phyloP scores from a whole-genome alignment of 2,329 filamentous ascomycete species.

The Pleurostoma richardsiae region DNA sequence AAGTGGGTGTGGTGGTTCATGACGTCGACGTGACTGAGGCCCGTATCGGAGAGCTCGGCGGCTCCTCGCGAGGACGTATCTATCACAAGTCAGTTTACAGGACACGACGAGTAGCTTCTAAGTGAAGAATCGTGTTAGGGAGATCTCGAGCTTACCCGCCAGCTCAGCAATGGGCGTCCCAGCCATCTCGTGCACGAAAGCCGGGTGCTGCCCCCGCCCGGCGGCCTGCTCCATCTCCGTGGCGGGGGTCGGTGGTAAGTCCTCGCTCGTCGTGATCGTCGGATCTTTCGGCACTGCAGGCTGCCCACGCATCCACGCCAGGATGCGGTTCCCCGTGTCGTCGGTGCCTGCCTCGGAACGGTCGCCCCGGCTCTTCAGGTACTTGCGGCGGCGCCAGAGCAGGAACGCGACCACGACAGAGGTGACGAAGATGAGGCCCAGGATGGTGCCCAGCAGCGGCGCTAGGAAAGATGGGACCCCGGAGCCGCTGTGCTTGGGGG shows the following conservation, averaged over 20 bases:
- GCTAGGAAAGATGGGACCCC: constrained; percentile 51
- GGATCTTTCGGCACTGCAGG: constrained; percentile 33
- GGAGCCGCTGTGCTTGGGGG: constrained; percentile 4
- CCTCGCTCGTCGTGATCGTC: constrained; percentile 40
- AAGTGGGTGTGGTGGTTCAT: constrained; percentile 28
- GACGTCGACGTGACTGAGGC: constrained; percentile 31
- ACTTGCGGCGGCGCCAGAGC: constrained; percentile 44
- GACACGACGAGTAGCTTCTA: too few species aligned
- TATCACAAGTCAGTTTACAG: constrained; percentile 10
- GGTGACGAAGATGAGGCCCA: constrained; percentile 52
- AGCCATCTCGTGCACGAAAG: constrained; percentile 30
- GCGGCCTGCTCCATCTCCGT: constrained; percentile 29
- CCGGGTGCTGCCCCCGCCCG: constrained; percentile 8
- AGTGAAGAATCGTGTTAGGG: too few species aligned
- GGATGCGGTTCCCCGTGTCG: constrained; percentile 40
- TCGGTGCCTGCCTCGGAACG: constrained; percentile 35
- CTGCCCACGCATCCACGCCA: constrained; percentile 47
- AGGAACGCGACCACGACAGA: constrained; percentile 44
- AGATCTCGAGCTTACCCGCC: constrained; percentile 28
- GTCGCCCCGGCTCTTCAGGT: constrained; percentile 29
- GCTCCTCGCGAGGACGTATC: constrained; percentile 33
- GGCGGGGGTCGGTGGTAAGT: constrained; percentile 26
- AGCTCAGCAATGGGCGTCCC: constrained; percentile 41
- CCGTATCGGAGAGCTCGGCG: constrained; percentile 39
- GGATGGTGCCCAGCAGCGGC: constrained; percentile 57